Conservation (phyloP, 768 basidiomycete genomes). For the Collybia nuda region DNA sequence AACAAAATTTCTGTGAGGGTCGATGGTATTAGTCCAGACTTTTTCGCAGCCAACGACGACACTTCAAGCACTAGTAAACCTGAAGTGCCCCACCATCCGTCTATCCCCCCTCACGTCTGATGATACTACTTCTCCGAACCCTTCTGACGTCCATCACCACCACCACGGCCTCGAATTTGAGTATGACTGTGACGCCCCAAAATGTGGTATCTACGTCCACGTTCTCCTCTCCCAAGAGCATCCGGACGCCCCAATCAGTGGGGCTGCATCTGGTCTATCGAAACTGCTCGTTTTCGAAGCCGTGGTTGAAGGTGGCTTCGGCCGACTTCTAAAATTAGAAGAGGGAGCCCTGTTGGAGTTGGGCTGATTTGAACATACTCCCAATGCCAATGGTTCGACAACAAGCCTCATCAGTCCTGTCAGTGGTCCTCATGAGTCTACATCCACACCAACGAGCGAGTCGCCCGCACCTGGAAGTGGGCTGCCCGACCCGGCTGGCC, state of each 20-base stretch:
- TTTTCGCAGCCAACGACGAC: constrained; percentile 85
- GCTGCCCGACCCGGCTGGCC: constrained; percentile 7
- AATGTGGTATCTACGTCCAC: constrained; percentile 77
- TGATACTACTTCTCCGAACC: constrained; percentile 32
- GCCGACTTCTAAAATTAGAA: constrained; percentile 67
- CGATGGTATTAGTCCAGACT: too few relatives aligned
- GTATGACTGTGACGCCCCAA: constrained; percentile 89
- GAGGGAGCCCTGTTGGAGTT: constrained; percentile 82
- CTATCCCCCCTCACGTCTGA: constrained; percentile 65
- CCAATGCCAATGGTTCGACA: constrained; percentile 12
- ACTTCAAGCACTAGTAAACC: constrained; percentile 90
- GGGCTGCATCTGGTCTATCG: constrained; percentile 32
- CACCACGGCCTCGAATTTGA: constrained; percentile 87
- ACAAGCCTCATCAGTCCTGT: constrained; percentile 3
- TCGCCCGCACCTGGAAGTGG: constrained; percentile 7
- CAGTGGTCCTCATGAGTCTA: background rate
- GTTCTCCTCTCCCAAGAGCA: constrained; percentile 70
- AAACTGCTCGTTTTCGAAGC: constrained; percentile 60
- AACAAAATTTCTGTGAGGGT: too few relatives aligned
- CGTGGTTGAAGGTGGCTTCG: constrained; percentile 83
- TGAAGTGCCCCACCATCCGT: constrained; percentile 86
- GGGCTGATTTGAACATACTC: constrained; percentile 60
- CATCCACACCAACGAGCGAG: constrained; percentile 7
- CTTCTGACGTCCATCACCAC: constrained; percentile 45
- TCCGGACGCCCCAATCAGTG: constrained; percentile 46